Percentiles rank a stretch among this genome's conserved stretches.
phyloP scores from a whole-genome alignment of 352 stramenopile genomes.

The Globisporangium viniferum region DNA sequence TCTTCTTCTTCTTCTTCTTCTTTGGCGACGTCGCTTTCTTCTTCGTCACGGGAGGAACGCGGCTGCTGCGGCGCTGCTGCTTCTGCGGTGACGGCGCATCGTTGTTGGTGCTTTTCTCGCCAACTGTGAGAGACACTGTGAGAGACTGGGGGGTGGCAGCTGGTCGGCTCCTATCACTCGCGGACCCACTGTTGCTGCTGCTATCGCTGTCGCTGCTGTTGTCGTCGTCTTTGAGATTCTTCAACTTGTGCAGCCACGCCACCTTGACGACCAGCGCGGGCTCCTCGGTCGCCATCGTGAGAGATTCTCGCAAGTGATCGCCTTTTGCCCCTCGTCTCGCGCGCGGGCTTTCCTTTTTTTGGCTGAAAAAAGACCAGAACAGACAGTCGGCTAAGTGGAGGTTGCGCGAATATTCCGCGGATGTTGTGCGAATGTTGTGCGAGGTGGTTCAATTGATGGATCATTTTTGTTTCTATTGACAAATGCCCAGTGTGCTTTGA shows the following conservation, averaged over 20 bases:
- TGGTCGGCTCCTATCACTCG: neutral
- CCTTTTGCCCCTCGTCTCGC: neutral
- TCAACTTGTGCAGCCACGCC: constrained; percentile 9
- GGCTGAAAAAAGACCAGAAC: neutral
- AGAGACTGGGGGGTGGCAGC: neutral
- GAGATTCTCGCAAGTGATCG: neutral
- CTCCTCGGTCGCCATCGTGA: neutral
- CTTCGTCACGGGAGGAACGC: neutral
- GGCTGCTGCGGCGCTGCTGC: neutral
- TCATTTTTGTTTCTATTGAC: neutral
- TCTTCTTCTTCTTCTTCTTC: neutral
- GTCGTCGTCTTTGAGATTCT: constrained; percentile 17
- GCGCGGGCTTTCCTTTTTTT: neutral
- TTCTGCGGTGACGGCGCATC: neutral
- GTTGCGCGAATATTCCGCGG: neutral
- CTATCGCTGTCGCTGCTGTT: constrained; percentile 16
- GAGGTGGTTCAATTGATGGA: neutral
- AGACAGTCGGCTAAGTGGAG: neutral
- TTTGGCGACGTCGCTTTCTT: neutral
- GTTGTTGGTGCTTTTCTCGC: neutral
- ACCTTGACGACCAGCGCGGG: neutral
- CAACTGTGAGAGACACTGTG: neutral
- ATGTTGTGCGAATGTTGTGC: neutral
- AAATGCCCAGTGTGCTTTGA: neutral
- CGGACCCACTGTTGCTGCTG: constrained; percentile 1